Evolutionary conservation across 495 filamentous ascomycete species (phyloP), one percentile per base, ranked within the genome.

Genomic region (Hypoxylon fuscum): DNA sequence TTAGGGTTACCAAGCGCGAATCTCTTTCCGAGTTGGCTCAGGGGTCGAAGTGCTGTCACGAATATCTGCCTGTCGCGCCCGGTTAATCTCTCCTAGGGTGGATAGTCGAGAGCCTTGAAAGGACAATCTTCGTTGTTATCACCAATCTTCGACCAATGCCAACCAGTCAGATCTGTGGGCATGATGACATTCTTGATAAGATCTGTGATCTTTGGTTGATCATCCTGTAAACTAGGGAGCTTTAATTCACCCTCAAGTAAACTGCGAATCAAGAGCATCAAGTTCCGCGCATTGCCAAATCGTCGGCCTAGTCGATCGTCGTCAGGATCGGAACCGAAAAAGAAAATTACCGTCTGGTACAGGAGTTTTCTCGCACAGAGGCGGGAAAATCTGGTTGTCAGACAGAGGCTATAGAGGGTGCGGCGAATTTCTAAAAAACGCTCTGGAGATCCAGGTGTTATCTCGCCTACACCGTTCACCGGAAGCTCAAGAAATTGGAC

Each of bases 141-240:
- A 37, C 12, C 34, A 37, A n/a, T 2, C 12, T 14, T 37, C 34
- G 12, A 4, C 27, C 27, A 29, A 5, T 29, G 11, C n/a, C n/a
- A n/a, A n/a, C n/a, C 3, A 37, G 8, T 11, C 5, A 62, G 12
- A 10, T 17, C 9, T 42, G 41, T 35, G 0, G 38, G 50, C 6
- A 17, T 47, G 20, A 66, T 9, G 6, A 66, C 52, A 42, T 59
- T 51, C 21, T 60, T 42, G 56, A 66, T 52, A 6, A 51, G 14
- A 1, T 8, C 3, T 20, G 50, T 18, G 32, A 32, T 21, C 2
- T 27, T 20, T 3, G 51, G 37, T 0, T 42, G n/a, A n/a, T n/a
- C n/a, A n/a, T n/a, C n/a, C n/a, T n/a, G n/a, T n/a, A n/a, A n/a
- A n/a, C n/a, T n/a, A n/a, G n/a, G n/a, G n/a, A n/a, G n/a, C n/a